Evolutionary conservation across 495 filamentous ascomycete species (phyloP), one percentile per base, ranked within the genome.

Genomic region (Penicillium coprophilum): DNA sequence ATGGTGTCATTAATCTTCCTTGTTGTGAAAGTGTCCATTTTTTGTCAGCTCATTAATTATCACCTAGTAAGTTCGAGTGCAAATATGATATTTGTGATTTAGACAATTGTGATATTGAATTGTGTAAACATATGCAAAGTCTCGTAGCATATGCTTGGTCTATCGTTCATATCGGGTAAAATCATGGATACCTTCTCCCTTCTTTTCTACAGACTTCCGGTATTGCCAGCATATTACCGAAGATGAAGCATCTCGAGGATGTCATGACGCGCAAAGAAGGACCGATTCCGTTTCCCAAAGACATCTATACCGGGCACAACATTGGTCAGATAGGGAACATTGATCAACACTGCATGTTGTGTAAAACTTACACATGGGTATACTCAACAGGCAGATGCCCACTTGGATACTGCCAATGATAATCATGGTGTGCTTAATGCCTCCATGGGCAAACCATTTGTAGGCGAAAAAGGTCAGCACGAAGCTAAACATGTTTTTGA

Each of bases 401-500:
- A 92, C 77, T 70, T 97, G 91, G 13, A 93, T 82, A 49, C 85
- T 87, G 11, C 81, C 87, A 46, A 96, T 75, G 19, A 82, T 77
- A 48, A 86, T 82, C 73, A 97, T 95, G 0, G 82, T 80, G 11
- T 77, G 77, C 57, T 77, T 80, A 27, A 87, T 80, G 0, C 84
- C 82, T 13, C 70, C 70, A 40, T 66, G 62, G 23, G 86, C 71
- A 10, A 97, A 71, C 92, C 92, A 96, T 28, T 91, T 72, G 60
- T 89, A 96, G 4, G 89, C 90, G 55, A 81, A 84, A 55, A 84
- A 92, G 0, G 92, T 96, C 34, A 97, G 74, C 6, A 82, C 87
- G 60, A 96, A 96, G 62, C 85, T 88, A 76, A 97, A 94, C 54
- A 96, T 78, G 60, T 96, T 96, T 72, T 91, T 96, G 80, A 97